Evolutionary conservation across 495 filamentous ascomycete species (phyloP).

Genomic region (Entonaema liquescens): DNA sequence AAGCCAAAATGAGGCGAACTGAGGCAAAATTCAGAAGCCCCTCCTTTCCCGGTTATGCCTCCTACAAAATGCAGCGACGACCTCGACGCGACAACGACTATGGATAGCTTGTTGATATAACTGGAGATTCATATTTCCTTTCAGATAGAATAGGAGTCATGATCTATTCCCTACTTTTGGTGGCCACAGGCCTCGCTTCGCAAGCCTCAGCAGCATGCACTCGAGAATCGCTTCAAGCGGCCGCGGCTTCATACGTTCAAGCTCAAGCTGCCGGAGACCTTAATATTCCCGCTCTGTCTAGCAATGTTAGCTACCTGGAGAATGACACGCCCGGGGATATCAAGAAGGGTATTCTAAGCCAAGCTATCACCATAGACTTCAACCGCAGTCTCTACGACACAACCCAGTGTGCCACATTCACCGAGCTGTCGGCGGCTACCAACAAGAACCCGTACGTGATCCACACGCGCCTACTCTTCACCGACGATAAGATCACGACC

Average conservation of each 20-base stretch:
- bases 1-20: conserved; percentile 36
- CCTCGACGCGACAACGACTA: conserved; percentile 1
- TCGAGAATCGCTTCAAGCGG: conserved; percentile 33
- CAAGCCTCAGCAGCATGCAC: conserved; percentile 37
- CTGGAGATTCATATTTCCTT: background rate
- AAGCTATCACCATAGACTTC: conserved; percentile 50
- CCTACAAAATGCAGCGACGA: conserved; percentile 32
- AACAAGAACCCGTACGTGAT: conserved; percentile 52
- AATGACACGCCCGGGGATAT: conserved; percentile 43
- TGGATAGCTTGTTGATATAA: background rate
- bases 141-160: conserved; percentile 10
- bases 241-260: conserved; percentile 40
- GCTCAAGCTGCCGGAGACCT: conserved; percentile 36
- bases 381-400: conserved; percentile 53
- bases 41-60: conserved; percentile 24
- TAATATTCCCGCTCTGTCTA: conserved; percentile 22
- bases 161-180: conserved; percentile 27
- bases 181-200: conserved; percentile 28
- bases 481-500: conserved; percentile 43
- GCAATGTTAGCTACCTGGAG: conserved; percentile 42
- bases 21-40: conserved; percentile 33
- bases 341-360: conserved; percentile 44
- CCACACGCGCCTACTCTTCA: conserved; percentile 48
- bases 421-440: conserved; percentile 49
- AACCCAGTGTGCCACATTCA: conserved; percentile 52